phyloP scores from a whole-genome alignment of 805 yeast genomes.

The Henningerozyma blattae region DNA sequence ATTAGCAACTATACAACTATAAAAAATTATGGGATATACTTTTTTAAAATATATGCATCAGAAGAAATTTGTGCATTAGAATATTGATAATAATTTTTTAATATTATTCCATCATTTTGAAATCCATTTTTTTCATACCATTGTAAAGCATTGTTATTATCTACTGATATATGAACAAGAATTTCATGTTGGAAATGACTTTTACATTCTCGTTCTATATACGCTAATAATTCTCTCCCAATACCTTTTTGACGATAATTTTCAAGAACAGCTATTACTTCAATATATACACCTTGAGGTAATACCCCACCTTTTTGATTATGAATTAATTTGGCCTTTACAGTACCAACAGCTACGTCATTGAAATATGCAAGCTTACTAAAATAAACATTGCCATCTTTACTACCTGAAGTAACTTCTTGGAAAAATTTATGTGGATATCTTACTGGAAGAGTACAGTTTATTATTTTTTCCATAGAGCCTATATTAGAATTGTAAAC shows the following conservation, averaged over 20 bases:
- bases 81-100: constrained; percentile 33
- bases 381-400: constrained; percentile 9
- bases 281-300: constrained; percentile 50
- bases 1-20: too few species aligned
- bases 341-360: constrained; percentile 73
- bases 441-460: constrained; percentile 10
- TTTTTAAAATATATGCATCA: constrained; percentile 13
- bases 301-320: constrained; percentile 26
- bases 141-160: constrained; percentile 29
- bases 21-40: too few species aligned
- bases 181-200: constrained; percentile 31
- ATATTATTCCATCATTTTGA: constrained; percentile 24
- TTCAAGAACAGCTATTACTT: constrained; percentile 54
- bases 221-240: constrained; percentile 46
- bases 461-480: constrained; percentile 10
- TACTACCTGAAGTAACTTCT: constrained; percentile 11
- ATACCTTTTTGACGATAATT: constrained; percentile 52
- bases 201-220: constrained; percentile 44
- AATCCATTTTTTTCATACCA: constrained; percentile 48
- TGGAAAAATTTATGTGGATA: constrained; percentile 15
- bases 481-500: constrained; percentile 21
- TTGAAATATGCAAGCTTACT: constrained; percentile 41
- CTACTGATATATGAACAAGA: constrained; percentile 39
- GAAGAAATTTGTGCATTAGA: constrained; percentile 6
- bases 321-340: constrained; percentile 42